phyloP scores from a whole-genome alignment of 805 yeast species.

The Candida boidinii region DNA sequence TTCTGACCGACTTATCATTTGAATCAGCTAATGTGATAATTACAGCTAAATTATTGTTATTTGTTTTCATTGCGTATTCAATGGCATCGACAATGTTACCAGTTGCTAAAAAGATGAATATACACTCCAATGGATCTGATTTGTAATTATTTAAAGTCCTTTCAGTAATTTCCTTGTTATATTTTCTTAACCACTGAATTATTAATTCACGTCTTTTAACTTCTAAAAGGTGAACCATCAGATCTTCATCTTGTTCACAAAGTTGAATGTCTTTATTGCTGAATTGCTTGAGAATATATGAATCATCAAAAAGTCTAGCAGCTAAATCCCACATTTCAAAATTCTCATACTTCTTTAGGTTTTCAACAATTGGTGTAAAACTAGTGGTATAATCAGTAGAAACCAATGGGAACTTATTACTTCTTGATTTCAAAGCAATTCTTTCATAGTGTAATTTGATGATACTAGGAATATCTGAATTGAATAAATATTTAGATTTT shows the following conservation, averaged over 20 bases:
- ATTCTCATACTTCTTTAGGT: constrained; percentile 9
- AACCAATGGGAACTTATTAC: too few species aligned
- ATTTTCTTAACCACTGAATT: constrained; percentile 47
- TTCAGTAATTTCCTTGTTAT: constrained; percentile 28
- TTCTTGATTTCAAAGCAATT: too few species aligned
- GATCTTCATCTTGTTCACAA: constrained; percentile 3
- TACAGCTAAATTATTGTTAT: constrained; percentile 63
- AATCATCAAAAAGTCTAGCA: constrained; percentile 51
- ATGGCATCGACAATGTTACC: constrained; percentile 60
- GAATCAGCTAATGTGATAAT: constrained; percentile 66
- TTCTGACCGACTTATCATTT: constrained; percentile 48
- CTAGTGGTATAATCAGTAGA: too few species aligned
- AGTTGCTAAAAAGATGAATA: constrained; percentile 41
- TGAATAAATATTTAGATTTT: too few species aligned
- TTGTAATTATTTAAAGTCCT: constrained; percentile 16
- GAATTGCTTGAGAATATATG: constrained; percentile 10
- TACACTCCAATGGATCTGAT: constrained; percentile 37
- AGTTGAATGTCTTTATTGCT: constrained; percentile 3
- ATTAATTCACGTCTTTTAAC: constrained; percentile 36
- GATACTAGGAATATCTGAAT: too few species aligned
- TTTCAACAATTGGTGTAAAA: too few species aligned
- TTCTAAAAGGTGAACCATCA: constrained; percentile 10
- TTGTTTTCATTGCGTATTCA: constrained; percentile 46
- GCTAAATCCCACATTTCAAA: constrained; percentile 44
- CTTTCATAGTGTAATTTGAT: too few species aligned